A percentile compares a stretch with the other conserved stretches of the same genome.
Conservation (phyloP, 2,329 filamentous ascomycete species). For the Cercospora sojina region DNA sequence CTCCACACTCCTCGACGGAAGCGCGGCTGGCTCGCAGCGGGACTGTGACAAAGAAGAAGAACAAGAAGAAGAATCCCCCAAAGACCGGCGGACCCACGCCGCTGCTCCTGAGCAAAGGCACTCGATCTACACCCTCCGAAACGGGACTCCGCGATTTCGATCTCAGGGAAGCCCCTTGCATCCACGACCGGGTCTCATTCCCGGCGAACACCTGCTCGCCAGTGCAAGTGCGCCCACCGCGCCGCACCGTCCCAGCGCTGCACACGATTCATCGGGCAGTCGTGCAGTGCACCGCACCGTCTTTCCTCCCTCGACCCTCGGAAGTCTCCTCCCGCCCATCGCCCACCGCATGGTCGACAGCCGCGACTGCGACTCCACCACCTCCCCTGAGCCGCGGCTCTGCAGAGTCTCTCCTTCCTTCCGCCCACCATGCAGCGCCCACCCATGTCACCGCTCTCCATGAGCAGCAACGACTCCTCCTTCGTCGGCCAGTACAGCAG, state of each 20-base stretch:
- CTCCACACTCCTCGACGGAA: neutral
- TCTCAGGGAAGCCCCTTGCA: constrained; percentile 12
- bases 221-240: neutral
- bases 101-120: neutral
- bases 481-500: constrained; percentile 33
- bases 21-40: neutral
- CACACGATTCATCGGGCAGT: neutral
- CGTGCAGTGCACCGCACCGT: neutral
- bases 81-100: neutral
- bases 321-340: neutral
- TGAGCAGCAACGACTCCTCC: constrained; percentile 71
- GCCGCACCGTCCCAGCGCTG: neutral
- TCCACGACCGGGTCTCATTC: constrained; percentile 18
- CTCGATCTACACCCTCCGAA: neutral
- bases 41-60: neutral
- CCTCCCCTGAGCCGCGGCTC: constrained; percentile 12
- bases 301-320: neutral
- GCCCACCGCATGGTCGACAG: constrained; percentile 3
- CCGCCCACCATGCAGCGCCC: constrained; percentile 13
- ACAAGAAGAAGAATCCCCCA: neutral
- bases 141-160: constrained; percentile 4
- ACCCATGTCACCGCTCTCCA: constrained; percentile 71
- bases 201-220: constrained; percentile 20
- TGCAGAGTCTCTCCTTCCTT: neutral
- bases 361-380: constrained; percentile 4